Conservation (phyloP, 805 yeast species). For the Danielozyma ontarioensis region DNA sequence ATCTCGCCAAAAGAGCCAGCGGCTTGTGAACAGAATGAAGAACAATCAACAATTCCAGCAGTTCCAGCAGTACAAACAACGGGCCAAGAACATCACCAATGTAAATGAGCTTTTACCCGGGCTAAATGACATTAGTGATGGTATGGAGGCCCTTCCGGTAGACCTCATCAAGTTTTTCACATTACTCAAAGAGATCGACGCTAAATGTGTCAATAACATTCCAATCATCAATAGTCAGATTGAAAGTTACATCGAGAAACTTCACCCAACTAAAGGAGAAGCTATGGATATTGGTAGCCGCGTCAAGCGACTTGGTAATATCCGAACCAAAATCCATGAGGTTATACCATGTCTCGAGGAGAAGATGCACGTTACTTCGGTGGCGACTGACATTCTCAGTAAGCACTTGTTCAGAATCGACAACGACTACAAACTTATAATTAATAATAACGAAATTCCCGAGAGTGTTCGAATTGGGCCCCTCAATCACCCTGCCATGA, state of each 20-base stretch:
- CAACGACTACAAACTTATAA: slow-evolving; percentile 71
- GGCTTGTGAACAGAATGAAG: slow-evolving; percentile 19
- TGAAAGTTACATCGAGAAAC: slow-evolving; percentile 34
- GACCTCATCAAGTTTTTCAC: slow-evolving; percentile 85
- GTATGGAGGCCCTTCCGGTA: slow-evolving; percentile 81
- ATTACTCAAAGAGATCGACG: slow-evolving; percentile 86
- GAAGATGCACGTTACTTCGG: slow-evolving; percentile 94
- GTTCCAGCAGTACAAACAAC: slow-evolving; percentile 30
- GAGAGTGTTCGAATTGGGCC: slow-evolving; percentile 73
- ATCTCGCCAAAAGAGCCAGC: slow-evolving; percentile 29
- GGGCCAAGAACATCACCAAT: slow-evolving; percentile 26
- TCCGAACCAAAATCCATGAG: slow-evolving; percentile 50
- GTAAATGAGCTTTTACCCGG: slow-evolving; percentile 59
- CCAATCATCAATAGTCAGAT: slow-evolving; percentile 62
- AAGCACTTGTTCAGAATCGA: slow-evolving; percentile 71
- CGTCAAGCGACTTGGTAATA: slow-evolving; percentile 29
- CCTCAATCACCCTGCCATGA: slow-evolving; percentile 87
- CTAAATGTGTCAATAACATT: slow-evolving; percentile 75
- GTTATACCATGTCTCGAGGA: slow-evolving; percentile 91
- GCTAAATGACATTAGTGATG: slow-evolving; percentile 85
- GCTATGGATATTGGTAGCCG: slow-evolving; percentile 5
- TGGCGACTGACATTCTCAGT: slow-evolving; percentile 73
- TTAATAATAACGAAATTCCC: slow-evolving; percentile 75
- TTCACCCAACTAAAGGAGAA: background rate
- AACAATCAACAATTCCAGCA: slow-evolving; percentile 17